Evolutionary conservation across 208 protist species (phyloP), one percentile per base, ranked within the genome.

Genomic region (Angomonas ambiguus): DNA sequence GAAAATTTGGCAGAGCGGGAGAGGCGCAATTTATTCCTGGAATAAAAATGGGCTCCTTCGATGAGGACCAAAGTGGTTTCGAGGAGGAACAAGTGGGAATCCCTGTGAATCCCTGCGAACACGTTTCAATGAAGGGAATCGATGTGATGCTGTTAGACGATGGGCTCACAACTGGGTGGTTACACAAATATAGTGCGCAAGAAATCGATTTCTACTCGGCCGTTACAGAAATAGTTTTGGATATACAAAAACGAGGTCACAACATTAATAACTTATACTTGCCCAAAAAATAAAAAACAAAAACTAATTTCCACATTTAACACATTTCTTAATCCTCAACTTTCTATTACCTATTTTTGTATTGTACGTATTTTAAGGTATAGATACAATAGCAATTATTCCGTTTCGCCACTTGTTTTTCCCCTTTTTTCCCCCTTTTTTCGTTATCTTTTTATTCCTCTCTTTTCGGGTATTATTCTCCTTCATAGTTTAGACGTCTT

Each of bases 101-200:
- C 45, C 67, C 69, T 60, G 71, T 81, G 4, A 80, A 86, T 48
- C 83, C 85, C 0, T 95, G 90, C 51, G 61, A 72, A 51, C 75
- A 84, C 62, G 75, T 95, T 1, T 83, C 84, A 16, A 92, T 95
- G 87, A 76, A 79, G 4, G 90, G 74, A 6, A 75, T 92, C 18
- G 90, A 96, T 31, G 77, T 96, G 68, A 83, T 88, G 79, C 74
- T 96, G 2, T 62, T 96, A 13, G 85, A 96, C 35, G 90, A 96
- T 42, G 82, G 76, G 2, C 66, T 93, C 5, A 80, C 82, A 18
- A 72, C 72, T 25, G 87, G 87, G 10, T 96, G 87, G 83, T 60
- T 93, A 5, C 64, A 86, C n/a, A 71, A 76, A 11, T 88, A 83
- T 58, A 80, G 75, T 49, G 8, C 45, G 2, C 87, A 93, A 58